Conservation (phyloP, 2,329 filamentous ascomycete species). For the Penicillium hordei region DNA sequence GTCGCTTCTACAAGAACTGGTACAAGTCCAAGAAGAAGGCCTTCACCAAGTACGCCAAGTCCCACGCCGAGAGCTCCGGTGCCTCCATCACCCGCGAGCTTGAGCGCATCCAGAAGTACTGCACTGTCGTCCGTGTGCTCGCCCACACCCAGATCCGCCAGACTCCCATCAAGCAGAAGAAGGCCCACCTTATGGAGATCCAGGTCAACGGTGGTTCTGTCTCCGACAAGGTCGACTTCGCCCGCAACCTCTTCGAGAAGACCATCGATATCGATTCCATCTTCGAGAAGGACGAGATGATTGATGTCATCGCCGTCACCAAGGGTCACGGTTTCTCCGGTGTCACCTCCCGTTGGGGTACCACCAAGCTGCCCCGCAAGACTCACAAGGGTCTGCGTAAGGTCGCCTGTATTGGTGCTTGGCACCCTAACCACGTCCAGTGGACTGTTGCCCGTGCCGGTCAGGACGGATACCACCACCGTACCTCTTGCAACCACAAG, state of each 20-base stretch:
- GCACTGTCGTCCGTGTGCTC: conserved; percentile 97
- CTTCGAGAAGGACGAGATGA: conserved; percentile 99
- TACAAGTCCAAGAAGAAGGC: conserved; percentile 99
- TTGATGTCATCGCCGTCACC: conserved; percentile 98
- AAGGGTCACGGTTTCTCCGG: conserved; percentile 99
- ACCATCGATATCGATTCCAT: conserved; percentile 86
- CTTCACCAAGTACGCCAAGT: conserved; percentile 99
- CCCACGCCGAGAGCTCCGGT: conserved; percentile 92
- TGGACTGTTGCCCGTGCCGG: conserved; percentile 99
- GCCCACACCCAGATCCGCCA: conserved; percentile 99
- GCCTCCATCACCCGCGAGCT: conserved; percentile 92
- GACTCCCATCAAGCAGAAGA: conserved; percentile 99
- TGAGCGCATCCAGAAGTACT: conserved; percentile 99
- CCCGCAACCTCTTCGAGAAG: conserved; percentile 98
- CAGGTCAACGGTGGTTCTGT: conserved; percentile 98
- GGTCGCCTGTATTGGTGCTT: conserved; percentile 99
- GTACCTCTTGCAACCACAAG: conserved; percentile 99
- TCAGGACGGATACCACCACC: conserved; percentile 99
- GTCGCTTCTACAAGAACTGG: conserved; percentile 99
- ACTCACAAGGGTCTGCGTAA: conserved; percentile 99
- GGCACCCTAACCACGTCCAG: conserved; percentile 99
- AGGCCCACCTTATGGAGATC: conserved; percentile 99
- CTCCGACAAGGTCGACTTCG: conserved; percentile 96
- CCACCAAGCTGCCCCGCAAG: conserved; percentile 99
- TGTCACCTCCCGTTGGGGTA: conserved; percentile 98